Percentiles rank a stretch among this genome's conserved stretches.
phyloP scores from a whole-genome alignment of 2,329 filamentous ascomycete species.

The Fusarium brevicatenulatum region DNA sequence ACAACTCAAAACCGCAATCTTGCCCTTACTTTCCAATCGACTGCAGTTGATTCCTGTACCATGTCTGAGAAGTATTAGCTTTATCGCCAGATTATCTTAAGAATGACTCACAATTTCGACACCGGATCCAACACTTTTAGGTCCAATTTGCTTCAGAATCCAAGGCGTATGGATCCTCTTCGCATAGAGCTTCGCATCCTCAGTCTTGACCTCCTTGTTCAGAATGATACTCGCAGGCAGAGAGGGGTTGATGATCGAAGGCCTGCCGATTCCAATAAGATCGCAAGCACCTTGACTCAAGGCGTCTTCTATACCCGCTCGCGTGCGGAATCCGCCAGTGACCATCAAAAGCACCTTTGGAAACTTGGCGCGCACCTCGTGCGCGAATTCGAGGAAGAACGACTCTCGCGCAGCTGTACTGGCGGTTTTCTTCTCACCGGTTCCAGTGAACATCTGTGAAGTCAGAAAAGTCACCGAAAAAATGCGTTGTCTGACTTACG shows the following conservation, averaged over 20 bases:
- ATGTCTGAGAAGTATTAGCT: conserved; percentile 2
- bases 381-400: conserved; percentile 75
- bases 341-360: conserved; percentile 62
- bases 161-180: conserved; percentile 25
- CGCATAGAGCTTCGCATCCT: conserved; percentile 23
- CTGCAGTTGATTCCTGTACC: conserved; percentile 32
- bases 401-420: conserved; percentile 68
- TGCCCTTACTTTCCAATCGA: background rate
- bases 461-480: too few species aligned
- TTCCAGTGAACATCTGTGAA: conserved; percentile 48
- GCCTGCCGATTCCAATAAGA: conserved; percentile 54
- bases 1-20: background rate
- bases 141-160: conserved; percentile 27
- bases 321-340: conserved; percentile 70
- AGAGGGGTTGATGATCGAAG: conserved; percentile 51
- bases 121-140: conserved; percentile 28
- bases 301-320: conserved; percentile 54
- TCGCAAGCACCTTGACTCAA: conserved; percentile 53
- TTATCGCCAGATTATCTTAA: fast-evolving
- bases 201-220: conserved; percentile 22
- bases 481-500: conserved; percentile 44
- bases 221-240: conserved; percentile 47
- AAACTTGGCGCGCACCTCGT: conserved; percentile 58
- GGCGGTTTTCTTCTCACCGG: conserved; percentile 7
- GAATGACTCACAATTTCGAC: conserved; percentile 27